phyloP scores from a whole-genome alignment of 441 rosid species.

The Arabidopsis lyrata region DNA sequence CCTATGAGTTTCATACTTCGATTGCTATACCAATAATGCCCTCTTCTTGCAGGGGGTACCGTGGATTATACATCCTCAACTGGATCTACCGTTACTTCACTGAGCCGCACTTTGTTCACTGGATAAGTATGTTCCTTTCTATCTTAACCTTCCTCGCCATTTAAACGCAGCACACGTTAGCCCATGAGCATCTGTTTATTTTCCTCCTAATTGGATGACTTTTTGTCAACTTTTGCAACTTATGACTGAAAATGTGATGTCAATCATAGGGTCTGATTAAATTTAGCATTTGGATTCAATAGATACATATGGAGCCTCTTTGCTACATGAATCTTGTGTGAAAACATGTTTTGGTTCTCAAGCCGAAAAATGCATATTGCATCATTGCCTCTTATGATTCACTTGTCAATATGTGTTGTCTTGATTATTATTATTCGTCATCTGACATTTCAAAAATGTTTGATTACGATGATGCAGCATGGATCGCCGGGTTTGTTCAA shows the following conservation, averaged over 20 bases:
- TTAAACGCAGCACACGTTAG: not conserved
- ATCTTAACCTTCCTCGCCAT: not conserved
- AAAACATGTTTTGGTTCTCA: constrained; percentile 21
- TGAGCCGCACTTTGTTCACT: constrained; percentile 65
- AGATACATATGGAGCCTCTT: constrained; percentile 12
- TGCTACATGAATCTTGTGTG: constrained; percentile 1
- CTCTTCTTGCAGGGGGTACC: constrained; percentile 58
- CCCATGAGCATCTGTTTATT: constrained; percentile 4
- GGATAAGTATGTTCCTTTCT: constrained; percentile 58
- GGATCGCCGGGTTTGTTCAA: constrained; percentile 65
- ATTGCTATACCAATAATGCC: not conserved
- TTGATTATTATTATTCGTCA: constrained; percentile 13
- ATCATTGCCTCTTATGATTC: constrained; percentile 4
- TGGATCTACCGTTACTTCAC: constrained; percentile 79
- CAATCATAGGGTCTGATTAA: not conserved
- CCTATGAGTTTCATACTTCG: constrained; percentile 13
- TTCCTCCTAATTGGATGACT: not conserved
- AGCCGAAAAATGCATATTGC: not conserved
- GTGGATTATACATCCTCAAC: constrained; percentile 63
- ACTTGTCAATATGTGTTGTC: not conserved
- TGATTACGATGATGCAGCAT: constrained; percentile 53
- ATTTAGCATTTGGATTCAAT: not conserved
- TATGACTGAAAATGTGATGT: constrained; percentile 16
- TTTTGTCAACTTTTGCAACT: not conserved
- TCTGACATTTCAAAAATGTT: constrained; percentile 15